These are phyloP conservation scores for Neofusicoccum sp. DNA, from an alignment of 2,329 filamentous ascomycete species.

Conservation along the genomic window DNA sequence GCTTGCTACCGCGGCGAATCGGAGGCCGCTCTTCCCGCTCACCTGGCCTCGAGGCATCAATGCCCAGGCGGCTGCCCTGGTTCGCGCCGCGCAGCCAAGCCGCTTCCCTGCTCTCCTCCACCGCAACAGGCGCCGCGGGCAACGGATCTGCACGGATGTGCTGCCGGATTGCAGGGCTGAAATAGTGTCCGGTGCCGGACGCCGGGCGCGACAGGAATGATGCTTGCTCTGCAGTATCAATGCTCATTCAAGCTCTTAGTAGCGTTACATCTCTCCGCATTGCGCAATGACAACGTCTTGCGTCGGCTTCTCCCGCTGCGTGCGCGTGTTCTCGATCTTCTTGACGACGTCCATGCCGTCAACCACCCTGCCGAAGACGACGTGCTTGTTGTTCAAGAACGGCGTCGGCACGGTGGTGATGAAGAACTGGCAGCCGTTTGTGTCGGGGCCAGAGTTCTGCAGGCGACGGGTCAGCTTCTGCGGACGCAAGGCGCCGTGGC, in stretches of 20 bases:
- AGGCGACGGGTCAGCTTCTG: background rate
- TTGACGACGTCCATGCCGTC: slow-evolving; percentile 88
- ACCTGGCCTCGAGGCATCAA: background rate
- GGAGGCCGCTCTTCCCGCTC: background rate
- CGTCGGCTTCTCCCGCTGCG: slow-evolving; percentile 78
- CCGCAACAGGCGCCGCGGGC: background rate
- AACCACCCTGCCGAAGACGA: slow-evolving; percentile 89
- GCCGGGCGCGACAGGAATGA: background rate
- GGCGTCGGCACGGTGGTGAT: slow-evolving; percentile 87
- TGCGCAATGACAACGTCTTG: slow-evolving; percentile 81
- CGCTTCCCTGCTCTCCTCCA: background rate
- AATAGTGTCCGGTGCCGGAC: slow-evolving; percentile 4
- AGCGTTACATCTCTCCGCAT: slow-evolving; percentile 84
- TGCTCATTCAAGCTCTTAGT: background rate
- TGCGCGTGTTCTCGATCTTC: slow-evolving; percentile 90
- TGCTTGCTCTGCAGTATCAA: background rate
- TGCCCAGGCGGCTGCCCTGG: background rate
- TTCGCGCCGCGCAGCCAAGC: background rate
- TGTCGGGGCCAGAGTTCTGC: slow-evolving; percentile 87
- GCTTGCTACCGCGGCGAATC: background rate
- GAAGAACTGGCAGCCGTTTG: slow-evolving; percentile 97
- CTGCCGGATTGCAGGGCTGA: slow-evolving; percentile 11
- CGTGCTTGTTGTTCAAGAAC: slow-evolving; percentile 89
- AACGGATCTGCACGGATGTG: slow-evolving; percentile 3
- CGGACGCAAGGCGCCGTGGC: background rate